These are phyloP conservation scores for Podosphaera xanthii DNA, from an alignment of 2,329 filamentous ascomycete genomes.

Conservation along the genomic window DNA sequence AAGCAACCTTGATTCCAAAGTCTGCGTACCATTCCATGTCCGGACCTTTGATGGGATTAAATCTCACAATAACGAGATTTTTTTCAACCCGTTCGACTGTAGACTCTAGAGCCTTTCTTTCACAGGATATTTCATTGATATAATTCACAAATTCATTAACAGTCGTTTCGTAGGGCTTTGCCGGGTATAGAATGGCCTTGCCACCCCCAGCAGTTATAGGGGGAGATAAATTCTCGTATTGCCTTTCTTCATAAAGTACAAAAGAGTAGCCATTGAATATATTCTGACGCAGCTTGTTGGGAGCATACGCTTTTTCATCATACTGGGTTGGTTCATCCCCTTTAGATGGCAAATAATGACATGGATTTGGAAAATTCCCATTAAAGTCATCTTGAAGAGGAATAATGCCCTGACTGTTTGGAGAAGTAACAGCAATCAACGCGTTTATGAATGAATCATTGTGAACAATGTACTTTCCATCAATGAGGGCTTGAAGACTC, in stretches of 20 bases:
- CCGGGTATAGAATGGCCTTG: slow-evolving; percentile 48
- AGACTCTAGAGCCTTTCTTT: slow-evolving; percentile 45
- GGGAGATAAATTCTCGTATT: slow-evolving; percentile 53
- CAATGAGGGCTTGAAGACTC: slow-evolving; percentile 66
- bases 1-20: slow-evolving; percentile 46
- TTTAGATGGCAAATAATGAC: slow-evolving; percentile 46
- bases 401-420: slow-evolving; percentile 16
- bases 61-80: slow-evolving; percentile 60
- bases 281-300: slow-evolving; percentile 38
- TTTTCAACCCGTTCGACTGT: slow-evolving; percentile 39
- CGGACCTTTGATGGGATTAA: slow-evolving; percentile 33
- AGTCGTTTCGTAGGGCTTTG: slow-evolving; percentile 38
- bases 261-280: slow-evolving; percentile 80
- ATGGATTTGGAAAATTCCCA: slow-evolving; percentile 51
- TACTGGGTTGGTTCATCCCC: slow-evolving; percentile 54
- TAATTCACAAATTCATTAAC: slow-evolving; percentile 57
- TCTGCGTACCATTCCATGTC: slow-evolving; percentile 40
- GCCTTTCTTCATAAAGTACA: slow-evolving; percentile 55
- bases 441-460: slow-evolving; percentile 49
- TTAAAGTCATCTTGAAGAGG: slow-evolving; percentile 63
- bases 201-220: slow-evolving; percentile 61
- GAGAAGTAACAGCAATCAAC: slow-evolving; percentile 30
- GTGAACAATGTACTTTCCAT: slow-evolving; percentile 51
- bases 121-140: slow-evolving; percentile 50
- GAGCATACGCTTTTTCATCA: slow-evolving; percentile 40